These are phyloP conservation scores for Podila epigama DNA, from an alignment of 192 early-diverging fungal species.

Conservation along the genomic window DNA sequence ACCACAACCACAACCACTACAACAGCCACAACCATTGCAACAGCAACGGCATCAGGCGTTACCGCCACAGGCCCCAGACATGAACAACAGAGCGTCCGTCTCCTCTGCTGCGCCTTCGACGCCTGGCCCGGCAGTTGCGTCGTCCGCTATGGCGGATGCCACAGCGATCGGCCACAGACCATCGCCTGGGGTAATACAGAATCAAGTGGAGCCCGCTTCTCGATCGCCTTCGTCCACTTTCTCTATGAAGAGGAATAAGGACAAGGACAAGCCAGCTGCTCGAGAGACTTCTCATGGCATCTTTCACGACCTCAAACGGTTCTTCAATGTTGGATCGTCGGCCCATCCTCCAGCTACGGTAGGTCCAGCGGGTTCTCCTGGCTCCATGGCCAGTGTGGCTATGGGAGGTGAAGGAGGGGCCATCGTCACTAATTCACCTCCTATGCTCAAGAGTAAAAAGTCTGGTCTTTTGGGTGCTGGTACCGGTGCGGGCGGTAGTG, in stretches of 20 bases:
- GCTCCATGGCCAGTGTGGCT: too few relatives aligned
- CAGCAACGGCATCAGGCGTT: too few relatives aligned
- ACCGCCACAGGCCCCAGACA: too few relatives aligned
- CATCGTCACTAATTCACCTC: background rate
- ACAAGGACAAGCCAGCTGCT: background rate
- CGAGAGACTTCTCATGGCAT: background rate
- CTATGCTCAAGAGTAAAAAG: background rate
- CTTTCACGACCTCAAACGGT: background rate
- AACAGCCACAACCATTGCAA: too few relatives aligned
- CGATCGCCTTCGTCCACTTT: background rate
- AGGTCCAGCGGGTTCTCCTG: too few relatives aligned
- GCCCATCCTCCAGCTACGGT: background rate
- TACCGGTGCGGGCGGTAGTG: background rate
- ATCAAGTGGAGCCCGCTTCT: background rate
- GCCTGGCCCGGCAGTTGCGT: background rate
- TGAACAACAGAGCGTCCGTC: too few relatives aligned
- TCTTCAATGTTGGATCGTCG: background rate
- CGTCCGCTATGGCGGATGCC: background rate
- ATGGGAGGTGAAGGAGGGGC: too few relatives aligned
- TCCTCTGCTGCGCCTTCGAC: background rate
- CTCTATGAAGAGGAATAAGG: background rate
- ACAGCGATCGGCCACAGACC: background rate
- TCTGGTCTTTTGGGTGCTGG: background rate
- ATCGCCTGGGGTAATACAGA: background rate
- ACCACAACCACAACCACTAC: too few relatives aligned